Percentiles rank a stretch among this genome's conserved stretches.
Conservation (phyloP, 169 alveolate species). For the Eimeria sp. region DNA sequence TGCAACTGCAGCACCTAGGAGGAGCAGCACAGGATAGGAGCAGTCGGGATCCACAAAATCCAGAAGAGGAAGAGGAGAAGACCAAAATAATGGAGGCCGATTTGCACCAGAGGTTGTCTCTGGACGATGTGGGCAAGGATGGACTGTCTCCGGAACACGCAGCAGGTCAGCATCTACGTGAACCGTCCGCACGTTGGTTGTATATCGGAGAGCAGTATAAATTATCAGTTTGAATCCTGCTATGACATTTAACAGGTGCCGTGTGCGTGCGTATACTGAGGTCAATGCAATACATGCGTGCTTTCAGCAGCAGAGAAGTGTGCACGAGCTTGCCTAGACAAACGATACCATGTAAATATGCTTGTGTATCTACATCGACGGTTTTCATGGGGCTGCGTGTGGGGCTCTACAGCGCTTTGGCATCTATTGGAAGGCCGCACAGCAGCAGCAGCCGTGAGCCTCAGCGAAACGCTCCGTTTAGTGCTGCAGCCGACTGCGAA, state of each 20-base stretch:
- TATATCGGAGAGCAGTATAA: neutral
- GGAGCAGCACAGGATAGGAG: slow-evolving; percentile 30
- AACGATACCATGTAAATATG: neutral
- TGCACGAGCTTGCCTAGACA: neutral
- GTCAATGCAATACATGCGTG: too few relatives aligned
- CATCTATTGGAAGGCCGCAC: slow-evolving; percentile 71
- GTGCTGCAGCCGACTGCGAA: slow-evolving; percentile 94
- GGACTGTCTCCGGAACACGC: slow-evolving; percentile 73
- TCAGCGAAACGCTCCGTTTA: slow-evolving; percentile 89
- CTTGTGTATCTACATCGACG: neutral
- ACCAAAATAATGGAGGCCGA: slow-evolving; percentile 20
- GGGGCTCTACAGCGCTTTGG: slow-evolving; percentile 72
- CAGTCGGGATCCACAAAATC: neutral
- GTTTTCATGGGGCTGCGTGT: neutral
- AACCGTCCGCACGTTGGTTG: neutral
- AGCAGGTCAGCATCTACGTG: slow-evolving; percentile 49
- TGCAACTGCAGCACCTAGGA: slow-evolving; percentile 27
- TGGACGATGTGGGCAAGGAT: slow-evolving; percentile 80
- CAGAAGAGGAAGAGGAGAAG: slow-evolving; percentile 6
- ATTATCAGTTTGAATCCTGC: neutral
- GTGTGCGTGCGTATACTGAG: neutral
- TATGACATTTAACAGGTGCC: neutral
- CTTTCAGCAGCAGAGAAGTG: neutral
- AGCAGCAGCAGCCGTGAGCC: slow-evolving; percentile 76
- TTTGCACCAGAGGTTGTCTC: slow-evolving; percentile 82